phyloP scores from a whole-genome alignment of 306 rosid genomes.

The Dalbergia cultrata region DNA sequence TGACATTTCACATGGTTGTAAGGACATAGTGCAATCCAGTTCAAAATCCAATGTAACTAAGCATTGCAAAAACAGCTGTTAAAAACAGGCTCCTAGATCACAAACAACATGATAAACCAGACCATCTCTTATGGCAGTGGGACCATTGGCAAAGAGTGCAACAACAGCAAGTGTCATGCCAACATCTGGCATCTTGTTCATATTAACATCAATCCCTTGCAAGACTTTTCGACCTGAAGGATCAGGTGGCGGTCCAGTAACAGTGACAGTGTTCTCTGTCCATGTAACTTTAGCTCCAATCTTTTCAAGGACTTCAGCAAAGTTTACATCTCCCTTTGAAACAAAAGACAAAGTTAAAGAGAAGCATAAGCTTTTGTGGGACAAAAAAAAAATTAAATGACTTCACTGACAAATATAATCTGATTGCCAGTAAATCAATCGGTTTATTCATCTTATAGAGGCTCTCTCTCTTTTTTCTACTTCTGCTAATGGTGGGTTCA shows the following conservation, averaged over 20 bases:
- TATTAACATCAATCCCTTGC: slow-evolving; percentile 86
- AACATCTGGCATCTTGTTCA: slow-evolving; percentile 99
- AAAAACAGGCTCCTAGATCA: slow-evolving; percentile 2
- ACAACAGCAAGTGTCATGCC: slow-evolving; percentile 99
- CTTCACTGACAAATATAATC: neutral
- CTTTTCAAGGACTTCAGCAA: slow-evolving; percentile 96
- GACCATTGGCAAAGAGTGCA: slow-evolving; percentile 91
- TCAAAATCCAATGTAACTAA: neutral
- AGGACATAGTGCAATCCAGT: neutral
- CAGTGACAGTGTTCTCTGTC: slow-evolving; percentile 92
- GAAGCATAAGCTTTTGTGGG: slow-evolving; percentile 13
- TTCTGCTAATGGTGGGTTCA: neutral
- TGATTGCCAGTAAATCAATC: neutral
- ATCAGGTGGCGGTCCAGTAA: slow-evolving; percentile 80
- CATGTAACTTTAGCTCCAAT: slow-evolving; percentile 98
- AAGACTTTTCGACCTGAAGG: slow-evolving; percentile 71
- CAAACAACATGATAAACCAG: slow-evolving; percentile 42
- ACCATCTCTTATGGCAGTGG: slow-evolving; percentile 95
- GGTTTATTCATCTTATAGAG: neutral
- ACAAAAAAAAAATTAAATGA: slow-evolving; percentile 18
- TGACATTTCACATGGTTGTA: slow-evolving; percentile 11
- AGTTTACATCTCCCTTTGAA: slow-evolving; percentile 90
- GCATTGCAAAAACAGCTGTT: neutral
- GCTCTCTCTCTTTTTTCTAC: too few relatives aligned
- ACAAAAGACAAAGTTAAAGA: slow-evolving; percentile 33